Evolutionary conservation across 768 basidiomycete species (phyloP).

Genomic region (Tulasnella calospora): DNA sequence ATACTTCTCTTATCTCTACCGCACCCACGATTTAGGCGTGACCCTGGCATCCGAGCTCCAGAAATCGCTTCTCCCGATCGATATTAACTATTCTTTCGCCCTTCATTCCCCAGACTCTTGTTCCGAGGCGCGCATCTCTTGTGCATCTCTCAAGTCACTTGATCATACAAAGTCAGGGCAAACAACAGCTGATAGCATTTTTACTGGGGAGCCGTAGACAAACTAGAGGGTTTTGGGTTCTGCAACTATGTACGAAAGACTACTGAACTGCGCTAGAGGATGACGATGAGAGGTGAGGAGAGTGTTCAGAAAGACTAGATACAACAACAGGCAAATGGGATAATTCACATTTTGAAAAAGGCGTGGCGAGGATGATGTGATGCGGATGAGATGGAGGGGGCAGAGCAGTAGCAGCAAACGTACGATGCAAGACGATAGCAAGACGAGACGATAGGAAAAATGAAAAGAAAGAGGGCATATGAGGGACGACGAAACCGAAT

Average conservation of each 20-base stretch:
- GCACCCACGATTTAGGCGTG: not conserved
- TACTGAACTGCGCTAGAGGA: not conserved
- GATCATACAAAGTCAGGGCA: not conserved
- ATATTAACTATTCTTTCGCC: not conserved
- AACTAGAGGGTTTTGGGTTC: not conserved
- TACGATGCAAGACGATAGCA: not conserved
- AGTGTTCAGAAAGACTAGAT: constrained; percentile 1
- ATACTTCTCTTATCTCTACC: constrained; percentile 1
- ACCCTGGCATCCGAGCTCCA: not conserved
- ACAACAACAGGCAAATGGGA: constrained; percentile 1
- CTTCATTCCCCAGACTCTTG: constrained; percentile 5
- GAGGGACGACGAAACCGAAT: not conserved
- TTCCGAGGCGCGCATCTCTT: not conserved
- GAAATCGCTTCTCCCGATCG: not conserved
- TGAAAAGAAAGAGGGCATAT: not conserved
- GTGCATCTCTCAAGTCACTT: not conserved
- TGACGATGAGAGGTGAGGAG: not conserved
- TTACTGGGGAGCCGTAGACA: not conserved
- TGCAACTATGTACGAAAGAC: not conserved
- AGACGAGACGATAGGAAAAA: not conserved
- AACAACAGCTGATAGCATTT: constrained; percentile 1
- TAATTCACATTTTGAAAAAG: constrained; percentile 12
- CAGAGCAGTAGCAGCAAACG: not conserved
- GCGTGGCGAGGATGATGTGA: not conserved
- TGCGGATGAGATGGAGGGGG: not conserved